A percentile compares a stretch with the other conserved stretches of the same genome.
Conservation (phyloP, 2,329 filamentous ascomycete genomes). For the Zymoseptoria pseudotritici region DNA sequence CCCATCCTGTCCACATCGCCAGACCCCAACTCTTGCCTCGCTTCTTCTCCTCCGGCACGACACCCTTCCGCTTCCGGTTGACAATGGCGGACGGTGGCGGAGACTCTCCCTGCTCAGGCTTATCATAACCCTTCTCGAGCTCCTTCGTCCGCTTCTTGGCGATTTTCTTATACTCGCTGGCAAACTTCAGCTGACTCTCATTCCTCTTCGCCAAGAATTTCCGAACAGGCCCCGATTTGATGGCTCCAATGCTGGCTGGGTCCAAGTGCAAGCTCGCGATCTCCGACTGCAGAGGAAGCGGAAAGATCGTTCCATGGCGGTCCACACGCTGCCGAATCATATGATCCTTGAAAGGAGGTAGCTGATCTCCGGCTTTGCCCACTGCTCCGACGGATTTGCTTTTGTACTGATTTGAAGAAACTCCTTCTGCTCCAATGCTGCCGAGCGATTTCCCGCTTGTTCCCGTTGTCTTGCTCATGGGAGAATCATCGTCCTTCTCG, state of each 20-base stretch:
- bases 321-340: conserved; percentile 91
- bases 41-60: conserved; percentile 26
- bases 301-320: conserved; percentile 65
- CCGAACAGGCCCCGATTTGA: conserved; percentile 70
- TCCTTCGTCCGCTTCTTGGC: conserved; percentile 69
- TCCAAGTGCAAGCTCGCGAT: conserved; percentile 60
- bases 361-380: conserved; percentile 76
- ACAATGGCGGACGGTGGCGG: conserved; percentile 74
- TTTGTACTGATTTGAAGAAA: conserved; percentile 18
- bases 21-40: conserved; percentile 57
- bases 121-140: conserved; percentile 62
- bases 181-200: conserved; percentile 67
- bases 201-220: conserved; percentile 75
- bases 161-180: conserved; percentile 60
- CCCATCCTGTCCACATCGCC: conserved; percentile 79
- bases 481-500: conserved; percentile 17
- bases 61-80: conserved; percentile 37
- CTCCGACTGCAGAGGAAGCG: conserved; percentile 56
- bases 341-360: conserved; percentile 71
- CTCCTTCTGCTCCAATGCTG: conserved; percentile 17
- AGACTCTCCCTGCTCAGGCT: conserved; percentile 61
- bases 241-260: conserved; percentile 61
- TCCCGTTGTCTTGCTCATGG: conserved; percentile 5
- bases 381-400: conserved; percentile 40
- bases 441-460: conserved; percentile 12